Conservation (phyloP, 1,284 basidiomycete genomes). For the Boletus calvinii region DNA sequence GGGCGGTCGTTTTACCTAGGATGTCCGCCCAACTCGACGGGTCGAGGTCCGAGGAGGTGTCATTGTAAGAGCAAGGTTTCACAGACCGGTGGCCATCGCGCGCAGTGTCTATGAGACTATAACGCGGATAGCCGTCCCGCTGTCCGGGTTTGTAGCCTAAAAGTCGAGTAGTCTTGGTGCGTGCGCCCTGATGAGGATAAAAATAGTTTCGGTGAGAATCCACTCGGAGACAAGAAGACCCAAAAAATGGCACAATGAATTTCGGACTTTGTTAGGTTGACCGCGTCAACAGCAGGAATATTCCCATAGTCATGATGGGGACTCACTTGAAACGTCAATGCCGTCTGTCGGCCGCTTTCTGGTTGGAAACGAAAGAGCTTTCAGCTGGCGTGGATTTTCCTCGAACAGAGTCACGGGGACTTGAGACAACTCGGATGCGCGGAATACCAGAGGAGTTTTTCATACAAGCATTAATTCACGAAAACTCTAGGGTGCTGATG, state of each 20-base stretch:
- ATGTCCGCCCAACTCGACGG: conserved; percentile 3
- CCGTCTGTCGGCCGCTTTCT: conserved; percentile 8
- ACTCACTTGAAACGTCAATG: conserved; percentile 6
- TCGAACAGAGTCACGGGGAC: conserved; percentile 18
- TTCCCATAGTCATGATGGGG: conserved; percentile 23
- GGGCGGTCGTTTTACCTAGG: conserved; percentile 14
- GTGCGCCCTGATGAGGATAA: conserved; percentile 8
- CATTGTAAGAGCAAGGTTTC: conserved; percentile 1
- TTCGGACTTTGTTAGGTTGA: conserved; percentile 25
- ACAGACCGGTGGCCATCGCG: conserved; percentile 11
- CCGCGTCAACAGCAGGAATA: conserved; percentile 23
- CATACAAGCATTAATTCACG: conserved; percentile 16
- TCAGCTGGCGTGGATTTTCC: conserved; percentile 4
- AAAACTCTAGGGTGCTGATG: conserved; percentile 15
- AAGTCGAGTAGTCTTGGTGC: conserved; percentile 5
- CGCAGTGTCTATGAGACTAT: conserved; percentile 1
- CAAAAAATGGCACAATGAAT: conserved; percentile 5
- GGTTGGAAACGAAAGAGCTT: conserved; percentile 9
- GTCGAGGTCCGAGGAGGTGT: conserved; percentile 25
- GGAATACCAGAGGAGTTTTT: conserved; percentile 10
- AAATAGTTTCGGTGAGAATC: conserved; percentile 32
- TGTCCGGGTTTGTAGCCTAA: conserved; percentile 18
- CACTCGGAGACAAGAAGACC: conserved; percentile 14
- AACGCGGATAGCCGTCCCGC: conserved; percentile 15
- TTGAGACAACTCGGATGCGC: conserved; percentile 17